A percentile compares a stretch with the other conserved stretches of the same genome.
These are phyloP conservation scores for Amphirosellinia nigrospora DNA, from an alignment of 495 filamentous ascomycete genomes.

Conservation along the genomic window DNA sequence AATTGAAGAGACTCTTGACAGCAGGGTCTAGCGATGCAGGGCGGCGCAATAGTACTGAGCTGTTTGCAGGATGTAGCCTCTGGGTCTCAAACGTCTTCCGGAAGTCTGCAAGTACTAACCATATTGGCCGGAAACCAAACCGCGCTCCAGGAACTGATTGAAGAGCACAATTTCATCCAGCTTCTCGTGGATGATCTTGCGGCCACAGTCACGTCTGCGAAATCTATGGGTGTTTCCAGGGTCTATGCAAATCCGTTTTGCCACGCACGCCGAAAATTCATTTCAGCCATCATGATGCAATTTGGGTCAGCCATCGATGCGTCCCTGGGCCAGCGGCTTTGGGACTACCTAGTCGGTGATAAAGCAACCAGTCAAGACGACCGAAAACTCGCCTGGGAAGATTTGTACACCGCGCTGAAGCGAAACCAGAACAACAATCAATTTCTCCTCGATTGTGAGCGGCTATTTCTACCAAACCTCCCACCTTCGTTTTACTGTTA, in stretches of 20 bases:
- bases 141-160: constrained; percentile 46
- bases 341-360: constrained; percentile 70
- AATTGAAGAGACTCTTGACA: constrained; percentile 58
- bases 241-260: constrained; percentile 49
- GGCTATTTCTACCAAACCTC: constrained; percentile 68
- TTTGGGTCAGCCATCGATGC: constrained; percentile 64
- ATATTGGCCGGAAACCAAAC: constrained; percentile 49
- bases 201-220: constrained; percentile 42
- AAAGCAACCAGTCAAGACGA: constrained; percentile 60
- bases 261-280: constrained; percentile 62
- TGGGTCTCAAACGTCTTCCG: constrained; percentile 53
- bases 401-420: constrained; percentile 61
- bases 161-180: constrained; percentile 51
- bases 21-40: constrained; percentile 41
- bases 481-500: constrained; percentile 68
- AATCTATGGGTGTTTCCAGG: constrained; percentile 41
- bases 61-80: constrained; percentile 55
- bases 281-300: constrained; percentile 62
- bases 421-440: constrained; percentile 56
- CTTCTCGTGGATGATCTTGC: constrained; percentile 59
- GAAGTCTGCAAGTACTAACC: constrained; percentile 74
- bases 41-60: constrained; percentile 46
- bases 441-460: constrained; percentile 71
- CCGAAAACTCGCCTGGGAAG: constrained; percentile 68
- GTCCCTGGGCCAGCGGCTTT: constrained; percentile 67